Base-by-base conservation (phyloP, 306 rosid species). In the Begonia masoniana region DNA sequence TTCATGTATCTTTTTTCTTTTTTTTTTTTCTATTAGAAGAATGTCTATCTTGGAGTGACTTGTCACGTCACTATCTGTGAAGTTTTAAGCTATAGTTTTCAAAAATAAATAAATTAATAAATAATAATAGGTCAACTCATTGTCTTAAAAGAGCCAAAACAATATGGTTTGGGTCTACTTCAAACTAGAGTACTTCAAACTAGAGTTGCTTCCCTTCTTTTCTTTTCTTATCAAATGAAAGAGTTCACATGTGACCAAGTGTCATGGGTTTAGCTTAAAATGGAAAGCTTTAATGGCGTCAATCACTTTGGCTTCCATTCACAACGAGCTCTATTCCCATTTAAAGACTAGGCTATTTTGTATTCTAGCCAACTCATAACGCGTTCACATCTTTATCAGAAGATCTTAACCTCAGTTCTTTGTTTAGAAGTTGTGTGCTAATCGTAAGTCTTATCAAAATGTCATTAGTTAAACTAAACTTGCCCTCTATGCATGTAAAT, bases 241-340 rank as follows among this genome's bases (percentile, higher is more conserved):
- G 63, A n/a, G 60, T 55, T 64, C 39, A 56, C 67, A 65, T 68
- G 70, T 65, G 82, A 62, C 66, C 68, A 69, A 70, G 73, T 72
- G 66, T 57, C 51, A 49, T 64, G 66, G 66, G 74, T 67, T 70
- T 75, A 60, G 59, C 85, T 74, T 56, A 70, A 82, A 75, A 67
- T 65, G 63, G 85, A 54, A 75, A 65, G 6, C 17, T 67, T 52
- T 60, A 58, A 63, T 59, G 62, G 59, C 61, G 62, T n/a, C 13
- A 45, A 45, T n/a, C 69, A 77, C 41, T 49, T 52, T 63, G 61
- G 45, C 13, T 63, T 57, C 57, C 58, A 61, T 61, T 62, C 63
- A 31, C 52, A 65, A 61, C 35, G 21, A 26, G 46, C 47, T 52
- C 8, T 23, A 5, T 31, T 31, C 39, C 39, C 39, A 31, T 31